Conservation (phyloP, 2,329 filamentous ascomycete genomes). For the Pestalotiopsis fici region DNA sequence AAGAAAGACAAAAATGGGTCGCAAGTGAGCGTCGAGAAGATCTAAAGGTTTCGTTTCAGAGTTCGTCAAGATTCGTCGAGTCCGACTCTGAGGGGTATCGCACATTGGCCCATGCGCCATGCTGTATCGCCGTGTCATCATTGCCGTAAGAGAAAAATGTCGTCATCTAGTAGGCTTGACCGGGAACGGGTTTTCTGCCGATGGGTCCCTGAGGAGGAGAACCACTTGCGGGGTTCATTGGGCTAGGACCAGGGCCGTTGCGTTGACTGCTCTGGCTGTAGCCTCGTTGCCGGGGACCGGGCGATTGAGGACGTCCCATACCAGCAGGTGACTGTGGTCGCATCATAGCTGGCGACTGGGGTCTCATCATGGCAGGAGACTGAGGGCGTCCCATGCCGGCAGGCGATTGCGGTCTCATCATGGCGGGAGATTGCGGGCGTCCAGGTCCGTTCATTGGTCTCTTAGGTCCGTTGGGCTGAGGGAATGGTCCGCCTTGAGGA, state of each 20-base stretch:
- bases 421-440: slow-evolving; percentile 31
- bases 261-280: slow-evolving; percentile 42
- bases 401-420: slow-evolving; percentile 38
- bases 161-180: slow-evolving; percentile 46
- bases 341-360: slow-evolving; percentile 37
- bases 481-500: slow-evolving; percentile 35
- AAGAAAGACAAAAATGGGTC: slow-evolving; percentile 12
- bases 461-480: slow-evolving; percentile 36
- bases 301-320: slow-evolving; percentile 41
- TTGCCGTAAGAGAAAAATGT: not conserved
- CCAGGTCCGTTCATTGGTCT: slow-evolving; percentile 25
- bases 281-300: slow-evolving; percentile 38
- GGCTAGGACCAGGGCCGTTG: slow-evolving; percentile 45
- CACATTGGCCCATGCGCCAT: slow-evolving; percentile 9
- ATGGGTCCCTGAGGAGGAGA: slow-evolving; percentile 38
- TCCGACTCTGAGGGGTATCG: slow-evolving; percentile 13
- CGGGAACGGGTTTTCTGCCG: slow-evolving; percentile 57
- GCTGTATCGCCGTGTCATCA: slow-evolving; percentile 7
- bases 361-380: slow-evolving; percentile 32
- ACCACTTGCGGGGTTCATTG: slow-evolving; percentile 43
- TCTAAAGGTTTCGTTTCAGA: slow-evolving; percentile 24
- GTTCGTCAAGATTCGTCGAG: slow-evolving; percentile 29
- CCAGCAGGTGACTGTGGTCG: slow-evolving; percentile 26
- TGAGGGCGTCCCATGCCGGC: slow-evolving; percentile 30
- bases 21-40: slow-evolving; percentile 36